phyloP scores from a whole-genome alignment of 306 rosid species.

The Erythrophleum fordii region DNA sequence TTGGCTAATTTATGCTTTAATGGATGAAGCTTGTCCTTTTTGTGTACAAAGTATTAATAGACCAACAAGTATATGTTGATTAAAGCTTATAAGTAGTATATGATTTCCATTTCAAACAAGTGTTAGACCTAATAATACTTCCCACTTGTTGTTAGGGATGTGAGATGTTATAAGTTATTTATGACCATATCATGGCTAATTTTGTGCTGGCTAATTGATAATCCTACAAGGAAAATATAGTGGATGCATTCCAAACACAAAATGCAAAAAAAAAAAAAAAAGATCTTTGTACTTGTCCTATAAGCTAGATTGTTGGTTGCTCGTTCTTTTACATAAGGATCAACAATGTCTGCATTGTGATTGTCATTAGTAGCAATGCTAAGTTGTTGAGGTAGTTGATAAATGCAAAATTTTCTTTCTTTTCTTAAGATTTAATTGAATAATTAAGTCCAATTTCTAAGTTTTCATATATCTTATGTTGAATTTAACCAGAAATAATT shows the following conservation, averaged over 20 bases:
- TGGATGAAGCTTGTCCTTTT: neutral
- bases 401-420: too few species aligned
- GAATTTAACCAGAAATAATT: too few species aligned
- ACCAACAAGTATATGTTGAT: neutral
- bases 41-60: neutral
- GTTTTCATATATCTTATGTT: too few species aligned
- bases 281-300: conserved; percentile 96
- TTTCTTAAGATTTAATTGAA: too few species aligned
- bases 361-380: conserved; percentile 96
- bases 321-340: conserved; percentile 94
- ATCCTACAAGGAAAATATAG: conserved; percentile 86
- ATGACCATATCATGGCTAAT: neutral
- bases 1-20: conserved; percentile 1
- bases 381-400: conserved; percentile 99
- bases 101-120: conserved; percentile 16
- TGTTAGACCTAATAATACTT: neutral
- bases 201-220: conserved; percentile 20
- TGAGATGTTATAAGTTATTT: conserved; percentile 30
- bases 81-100: neutral
- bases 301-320: conserved; percentile 92
- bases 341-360: conserved; percentile 90
- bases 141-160: neutral
- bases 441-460: too few species aligned
- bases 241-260: conserved; percentile 90
- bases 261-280: conserved; percentile 93